Conservation (phyloP, 2,329 filamentous ascomycete species). For the Emergomyces pasteurianus region DNA sequence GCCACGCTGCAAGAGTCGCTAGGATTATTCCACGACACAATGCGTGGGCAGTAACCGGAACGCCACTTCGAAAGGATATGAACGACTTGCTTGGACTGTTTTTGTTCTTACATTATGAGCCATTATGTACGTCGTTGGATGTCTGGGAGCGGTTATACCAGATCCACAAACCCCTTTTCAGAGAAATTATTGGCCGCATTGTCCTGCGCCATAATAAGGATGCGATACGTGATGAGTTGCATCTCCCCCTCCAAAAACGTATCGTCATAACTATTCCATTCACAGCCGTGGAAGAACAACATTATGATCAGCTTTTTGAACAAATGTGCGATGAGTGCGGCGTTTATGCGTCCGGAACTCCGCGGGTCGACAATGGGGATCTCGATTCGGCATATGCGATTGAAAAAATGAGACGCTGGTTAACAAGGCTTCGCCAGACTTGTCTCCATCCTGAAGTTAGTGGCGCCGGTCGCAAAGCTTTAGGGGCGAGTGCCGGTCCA, state of each 20-base stretch:
- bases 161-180: constrained; percentile 52
- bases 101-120: constrained; percentile 66
- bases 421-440: constrained; percentile 66
- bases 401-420: constrained; percentile 66
- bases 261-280: constrained; percentile 84
- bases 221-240: constrained; percentile 63
- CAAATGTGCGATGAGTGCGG: constrained; percentile 61
- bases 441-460: constrained; percentile 79
- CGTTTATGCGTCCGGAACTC: constrained; percentile 52
- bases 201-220: constrained; percentile 79
- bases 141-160: constrained; percentile 58
- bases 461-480: constrained; percentile 49
- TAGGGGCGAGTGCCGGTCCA: constrained; percentile 55
- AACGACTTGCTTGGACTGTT: constrained; percentile 70
- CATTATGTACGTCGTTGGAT: constrained; percentile 52
- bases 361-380: constrained; percentile 51
- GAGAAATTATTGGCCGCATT: constrained; percentile 56
- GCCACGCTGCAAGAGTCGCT: constrained; percentile 69
- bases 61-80: constrained; percentile 70
- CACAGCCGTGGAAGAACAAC: constrained; percentile 78
- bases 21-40: constrained; percentile 69
- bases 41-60: constrained; percentile 87
- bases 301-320: constrained; percentile 66
- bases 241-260: constrained; percentile 69
- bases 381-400: constrained; percentile 45